phyloP scores from a whole-genome alignment of 2,329 filamentous ascomycete genomes.

The Verticillium dahliae region DNA sequence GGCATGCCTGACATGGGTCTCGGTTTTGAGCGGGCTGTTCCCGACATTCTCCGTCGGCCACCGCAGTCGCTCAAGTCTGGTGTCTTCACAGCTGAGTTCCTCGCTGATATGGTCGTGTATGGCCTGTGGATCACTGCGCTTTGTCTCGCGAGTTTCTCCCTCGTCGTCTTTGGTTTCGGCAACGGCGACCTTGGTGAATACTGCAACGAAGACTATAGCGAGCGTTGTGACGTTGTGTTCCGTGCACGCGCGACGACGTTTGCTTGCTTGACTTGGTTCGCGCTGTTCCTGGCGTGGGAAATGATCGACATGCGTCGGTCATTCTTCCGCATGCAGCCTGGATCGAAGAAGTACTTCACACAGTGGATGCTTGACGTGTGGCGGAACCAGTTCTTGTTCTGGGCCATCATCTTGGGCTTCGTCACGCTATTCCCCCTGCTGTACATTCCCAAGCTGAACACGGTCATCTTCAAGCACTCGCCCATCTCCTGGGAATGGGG shows the following conservation, averaged over 20 bases:
- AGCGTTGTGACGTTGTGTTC: conserved; percentile 57
- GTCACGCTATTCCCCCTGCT: conserved; percentile 42
- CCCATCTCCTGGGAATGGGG: conserved; percentile 59
- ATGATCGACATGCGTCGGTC: conserved; percentile 66
- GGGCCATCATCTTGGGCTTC: conserved; percentile 46
- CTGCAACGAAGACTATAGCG: conserved; percentile 54
- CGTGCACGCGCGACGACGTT: conserved; percentile 68
- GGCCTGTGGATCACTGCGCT: conserved; percentile 63
- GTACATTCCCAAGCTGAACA: conserved; percentile 56
- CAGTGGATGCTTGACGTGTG: conserved; percentile 64
- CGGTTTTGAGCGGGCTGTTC: conserved; percentile 63
- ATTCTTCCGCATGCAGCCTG: conserved; percentile 69
- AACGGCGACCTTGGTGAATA: conserved; percentile 43
- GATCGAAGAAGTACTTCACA: conserved; percentile 51
- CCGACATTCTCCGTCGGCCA: conserved; percentile 62
- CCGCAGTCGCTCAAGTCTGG: conserved; percentile 56
- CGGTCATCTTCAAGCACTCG: conserved; percentile 52
- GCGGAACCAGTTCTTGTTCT: conserved; percentile 68
- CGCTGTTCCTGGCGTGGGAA: conserved; percentile 73
- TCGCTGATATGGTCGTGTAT: conserved; percentile 62
- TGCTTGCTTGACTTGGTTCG: conserved; percentile 69
- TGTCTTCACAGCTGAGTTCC: conserved; percentile 60
- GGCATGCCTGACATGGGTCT: conserved; percentile 72
- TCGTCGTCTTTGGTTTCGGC: conserved; percentile 59
- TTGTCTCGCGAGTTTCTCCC: conserved; percentile 54